phyloP scores from a whole-genome alignment of 2,329 filamentous ascomycete genomes.

The Rasamsonia emersonii region DNA sequence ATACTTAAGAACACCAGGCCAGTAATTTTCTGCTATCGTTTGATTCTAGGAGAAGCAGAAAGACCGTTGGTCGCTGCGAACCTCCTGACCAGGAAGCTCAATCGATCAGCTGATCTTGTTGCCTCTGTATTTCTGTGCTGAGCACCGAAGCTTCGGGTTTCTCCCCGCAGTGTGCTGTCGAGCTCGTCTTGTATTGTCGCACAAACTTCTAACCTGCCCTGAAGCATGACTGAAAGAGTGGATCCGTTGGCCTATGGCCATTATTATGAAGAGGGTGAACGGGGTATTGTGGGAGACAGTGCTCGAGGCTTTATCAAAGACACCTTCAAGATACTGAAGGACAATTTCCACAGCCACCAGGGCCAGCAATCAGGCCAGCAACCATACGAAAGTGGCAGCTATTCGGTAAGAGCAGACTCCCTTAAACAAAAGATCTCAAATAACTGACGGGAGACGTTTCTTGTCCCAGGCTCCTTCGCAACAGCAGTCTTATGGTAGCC shows the following conservation, averaged over 20 bases:
- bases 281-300: slow-evolving; percentile 25
- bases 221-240: slow-evolving; percentile 34
- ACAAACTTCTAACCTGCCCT: too few relatives aligned
- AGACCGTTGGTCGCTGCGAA: too few relatives aligned
- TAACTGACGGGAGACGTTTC: not conserved
- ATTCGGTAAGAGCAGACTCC: slow-evolving; percentile 14
- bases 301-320: slow-evolving; percentile 46
- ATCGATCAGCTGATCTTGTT: too few relatives aligned
- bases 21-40: too few relatives aligned
- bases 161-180: not conserved
- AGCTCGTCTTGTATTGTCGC: too few relatives aligned
- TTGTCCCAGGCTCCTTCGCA: slow-evolving; percentile 10
- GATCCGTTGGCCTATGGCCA: slow-evolving; percentile 50
- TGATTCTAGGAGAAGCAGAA: too few relatives aligned
- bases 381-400: slow-evolving; percentile 15
- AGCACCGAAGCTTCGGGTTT: slow-evolving; percentile 5
- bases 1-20: too few relatives aligned
- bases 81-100: too few relatives aligned
- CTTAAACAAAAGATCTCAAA: not conserved
- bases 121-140: too few relatives aligned
- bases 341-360: slow-evolving; percentile 24
- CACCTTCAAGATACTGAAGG: slow-evolving; percentile 41
- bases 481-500: slow-evolving; percentile 17
- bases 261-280: slow-evolving; percentile 31
- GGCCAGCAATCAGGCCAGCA: slow-evolving; percentile 8